Base-by-base conservation (phyloP, 495 filamentous ascomycete species). In the Astrocystis sublimbata region DNA sequence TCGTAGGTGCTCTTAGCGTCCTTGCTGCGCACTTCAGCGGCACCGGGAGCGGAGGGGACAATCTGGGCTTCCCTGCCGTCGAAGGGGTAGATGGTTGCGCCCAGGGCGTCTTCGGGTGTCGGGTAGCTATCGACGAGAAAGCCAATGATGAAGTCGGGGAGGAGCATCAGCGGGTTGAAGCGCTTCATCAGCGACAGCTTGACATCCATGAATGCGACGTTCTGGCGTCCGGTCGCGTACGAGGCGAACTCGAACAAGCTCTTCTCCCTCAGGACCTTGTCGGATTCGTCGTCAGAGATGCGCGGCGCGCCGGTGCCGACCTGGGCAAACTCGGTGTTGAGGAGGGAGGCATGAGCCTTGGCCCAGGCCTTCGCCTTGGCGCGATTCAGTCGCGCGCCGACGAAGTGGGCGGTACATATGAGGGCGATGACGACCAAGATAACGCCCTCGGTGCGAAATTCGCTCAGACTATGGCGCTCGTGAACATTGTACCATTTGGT, bases 401-500 rank as follows among this genome's bases (percentile, higher is more conserved):
- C 89, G 72, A 94, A 70, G 68, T 98, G 92, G 54, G 96, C 80
- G 28, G 86, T 73, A 47, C 96, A 78, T 54, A 97, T 81, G 35
- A 94, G 58, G 24, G 87, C 66, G 63, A 97, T 83, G 65, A 91
- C 81, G 12, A 84, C 82, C 51, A 94, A 78, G 68, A 98, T 89
- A 74, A 93, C 77, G 45, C 90, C 87, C 79, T 98, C 94, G 70
- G 88, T 82, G 75, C 87, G 84, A 82, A 98, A 98, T 69, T 98
- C 94, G 64, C 76, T 77, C 50, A 88, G 79, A 10, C 83, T 85
- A 65, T 90, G 83, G 65, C 94, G 91, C 83, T 98, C 93, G 84
- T 93, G 94, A 30, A 98, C 80, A 36, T 92, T 90, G 78, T 98
- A 98, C 94, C 94, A 98, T 79, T 91, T 91, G 43, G 94, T 96